Base-by-base conservation (phyloP, 805 yeast species). In the Cyberlindnera maritima region DNA sequence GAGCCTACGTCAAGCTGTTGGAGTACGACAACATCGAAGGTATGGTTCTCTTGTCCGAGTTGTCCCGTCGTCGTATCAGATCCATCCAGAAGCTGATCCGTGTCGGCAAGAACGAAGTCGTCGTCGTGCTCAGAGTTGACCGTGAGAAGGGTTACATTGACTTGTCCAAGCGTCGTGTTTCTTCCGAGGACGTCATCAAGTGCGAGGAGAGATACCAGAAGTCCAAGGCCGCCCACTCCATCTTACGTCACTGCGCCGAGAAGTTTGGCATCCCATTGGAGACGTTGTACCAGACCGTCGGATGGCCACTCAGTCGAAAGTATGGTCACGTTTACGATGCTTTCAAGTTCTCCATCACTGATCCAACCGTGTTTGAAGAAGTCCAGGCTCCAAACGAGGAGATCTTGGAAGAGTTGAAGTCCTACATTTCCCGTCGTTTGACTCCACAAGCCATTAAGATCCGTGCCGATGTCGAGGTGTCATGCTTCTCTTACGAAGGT, bases 11-110 rank as follows among this genome's bases (percentile, higher is more conserved):
- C 55, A 92, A 90, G 69, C 77, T 94, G 56, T 78, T 94, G 55
- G 99, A 94, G 71, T 94, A 94, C 66, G 98, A 94, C 72, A 94
- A 92, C 68, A 92, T 94, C 64, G 99, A 94, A 72, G 99, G 99
- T 63, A 94, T 94, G 99, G 96, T 94, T 48, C 76, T 94, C 56
- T 79, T 94, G 61, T 86, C 96, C 36, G 99, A 94, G 73, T 79
- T 94, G 59, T 91, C 98, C 32, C 88, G 99, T 80, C 89, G 99
- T 78, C 95, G 99, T 75, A 94, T 94, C 63, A 82, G 99, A 70
- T 89, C 97, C 44, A 94, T 94, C 64, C 99, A 94, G 72, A 94
- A 94, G 68, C 80, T 90, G 67, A 91, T 94, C 69, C 86, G 98
- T 74, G 98, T 94, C 54, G 99, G 99, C 56, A 89, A 95, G 68